Conservation (phyloP, 441 rosid genomes). For the Isatis lusitanica region DNA sequence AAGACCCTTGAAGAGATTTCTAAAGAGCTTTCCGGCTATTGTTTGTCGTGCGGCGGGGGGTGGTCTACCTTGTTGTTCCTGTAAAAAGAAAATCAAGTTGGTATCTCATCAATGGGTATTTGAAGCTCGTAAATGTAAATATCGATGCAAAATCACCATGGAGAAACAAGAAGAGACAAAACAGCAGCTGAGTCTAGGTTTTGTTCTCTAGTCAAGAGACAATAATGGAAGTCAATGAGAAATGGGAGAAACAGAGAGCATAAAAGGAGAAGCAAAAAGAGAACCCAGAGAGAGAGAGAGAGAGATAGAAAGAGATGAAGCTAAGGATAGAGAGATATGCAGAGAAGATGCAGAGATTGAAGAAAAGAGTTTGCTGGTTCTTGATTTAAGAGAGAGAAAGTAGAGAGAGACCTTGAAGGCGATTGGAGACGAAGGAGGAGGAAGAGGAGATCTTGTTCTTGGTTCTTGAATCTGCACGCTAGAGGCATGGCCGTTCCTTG, state of each 20-base stretch:
- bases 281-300: not conserved
- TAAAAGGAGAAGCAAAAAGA: constrained; percentile 1
- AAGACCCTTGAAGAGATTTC: constrained; percentile 54
- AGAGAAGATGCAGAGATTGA: constrained; percentile 7
- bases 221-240: constrained; percentile 9
- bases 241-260: not conserved
- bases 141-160: not conserved
- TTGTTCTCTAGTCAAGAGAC: not conserved
- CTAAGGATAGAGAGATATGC: not conserved
- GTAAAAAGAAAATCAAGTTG: constrained; percentile 16
- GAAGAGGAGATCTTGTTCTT: constrained; percentile 31
- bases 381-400: constrained; percentile 7
- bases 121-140: not conserved
- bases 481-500: constrained; percentile 29
- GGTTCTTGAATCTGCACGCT: constrained; percentile 36
- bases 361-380: constrained; percentile 8
- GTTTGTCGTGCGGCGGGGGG: constrained; percentile 31
- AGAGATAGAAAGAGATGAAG: not conserved
- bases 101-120: constrained; percentile 1
- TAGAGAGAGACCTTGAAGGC: constrained; percentile 40
- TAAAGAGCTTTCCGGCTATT: constrained; percentile 40
- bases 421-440: constrained; percentile 26
- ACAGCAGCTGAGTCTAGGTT: not conserved
- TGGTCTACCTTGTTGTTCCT: constrained; percentile 51
- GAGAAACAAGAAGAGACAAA: not conserved